A percentile compares a stretch with the other conserved stretches of the same genome.
phyloP scores from a whole-genome alignment of 306 rosid species.

The Casuarina glauca region DNA sequence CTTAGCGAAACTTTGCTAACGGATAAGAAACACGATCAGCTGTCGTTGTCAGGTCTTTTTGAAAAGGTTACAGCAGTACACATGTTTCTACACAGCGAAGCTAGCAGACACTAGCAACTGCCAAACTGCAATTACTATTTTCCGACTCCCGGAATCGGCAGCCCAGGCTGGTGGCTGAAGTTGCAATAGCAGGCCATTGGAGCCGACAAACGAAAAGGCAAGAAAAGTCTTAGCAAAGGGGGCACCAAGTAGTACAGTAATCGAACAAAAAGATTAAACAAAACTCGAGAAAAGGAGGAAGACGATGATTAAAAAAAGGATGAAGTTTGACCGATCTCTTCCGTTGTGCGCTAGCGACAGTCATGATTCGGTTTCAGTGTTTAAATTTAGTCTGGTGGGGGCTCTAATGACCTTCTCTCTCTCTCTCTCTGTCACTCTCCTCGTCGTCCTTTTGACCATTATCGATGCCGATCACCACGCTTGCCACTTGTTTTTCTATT shows the following conservation, averaged over 20 bases:
- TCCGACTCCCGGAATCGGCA: neutral
- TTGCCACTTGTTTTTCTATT: conserved; percentile 10
- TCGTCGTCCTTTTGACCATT: conserved; percentile 23
- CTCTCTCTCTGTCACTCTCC: neutral
- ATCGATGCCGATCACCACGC: conserved; percentile 43
- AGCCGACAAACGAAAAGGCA: conserved; percentile 19
- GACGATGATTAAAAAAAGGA: neutral
- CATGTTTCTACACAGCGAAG: neutral
- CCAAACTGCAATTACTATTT: neutral
- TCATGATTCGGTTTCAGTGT: conserved; percentile 37
- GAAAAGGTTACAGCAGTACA: neutral
- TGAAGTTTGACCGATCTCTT: conserved; percentile 46
- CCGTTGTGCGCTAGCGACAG: conserved; percentile 40
- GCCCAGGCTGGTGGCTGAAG: neutral
- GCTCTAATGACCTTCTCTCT: conserved; percentile 9
- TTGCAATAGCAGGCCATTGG: conserved; percentile 15
- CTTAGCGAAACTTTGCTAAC: neutral
- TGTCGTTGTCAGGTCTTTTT: conserved; percentile 13
- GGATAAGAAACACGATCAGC: neutral
- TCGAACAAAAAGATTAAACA: neutral
- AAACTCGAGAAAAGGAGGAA: neutral
- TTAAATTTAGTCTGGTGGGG: conserved; percentile 20
- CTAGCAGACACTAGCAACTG: neutral
- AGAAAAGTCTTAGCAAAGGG: neutral
- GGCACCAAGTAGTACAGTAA: neutral